A percentile compares a stretch with the other conserved stretches of the same genome.
These are phyloP conservation scores for Kernera saxatilis DNA, from an alignment of 345 rosid genomes.

Conservation along the genomic window DNA sequence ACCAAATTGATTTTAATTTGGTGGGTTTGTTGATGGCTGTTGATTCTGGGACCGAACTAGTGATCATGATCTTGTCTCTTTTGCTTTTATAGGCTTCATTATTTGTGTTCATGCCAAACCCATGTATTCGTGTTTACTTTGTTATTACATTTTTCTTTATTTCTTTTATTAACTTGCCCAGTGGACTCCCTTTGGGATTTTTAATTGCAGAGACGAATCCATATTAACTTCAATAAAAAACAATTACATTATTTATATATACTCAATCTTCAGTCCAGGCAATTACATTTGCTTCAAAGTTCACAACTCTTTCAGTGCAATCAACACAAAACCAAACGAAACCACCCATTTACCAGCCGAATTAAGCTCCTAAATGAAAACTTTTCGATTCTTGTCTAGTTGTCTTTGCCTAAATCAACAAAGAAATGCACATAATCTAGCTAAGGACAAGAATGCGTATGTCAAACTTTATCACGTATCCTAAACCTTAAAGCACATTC, in stretches of 20 bases:
- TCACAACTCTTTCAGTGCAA: background rate
- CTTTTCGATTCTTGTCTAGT: background rate
- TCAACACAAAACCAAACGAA: background rate
- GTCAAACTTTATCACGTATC: too few relatives aligned
- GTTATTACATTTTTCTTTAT: background rate
- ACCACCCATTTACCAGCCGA: background rate
- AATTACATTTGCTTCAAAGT: background rate
- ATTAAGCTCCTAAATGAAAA: background rate
- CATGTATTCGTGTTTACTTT: background rate
- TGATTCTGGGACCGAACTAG: conserved; percentile 26
- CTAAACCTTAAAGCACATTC: too few relatives aligned
- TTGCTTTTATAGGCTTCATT: background rate
- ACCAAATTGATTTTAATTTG: conserved; percentile 10
- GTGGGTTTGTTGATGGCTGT: conserved; percentile 14
- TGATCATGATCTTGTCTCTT: conserved; percentile 27
- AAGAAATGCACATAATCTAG: too few relatives aligned
- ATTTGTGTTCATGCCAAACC: background rate
- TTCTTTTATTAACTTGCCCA: background rate
- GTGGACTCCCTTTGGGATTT: background rate
- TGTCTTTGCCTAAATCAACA: background rate
- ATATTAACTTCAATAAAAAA: background rate
- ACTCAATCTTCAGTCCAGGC: background rate
- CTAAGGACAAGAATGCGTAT: too few relatives aligned
- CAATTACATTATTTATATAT: background rate
- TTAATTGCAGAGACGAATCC: background rate